Percentiles rank a stretch among this genome's conserved stretches.
These are phyloP conservation scores for Plectranthus barbatus DNA, from an alignment of 257 asterid genomes.

Conservation along the genomic window DNA sequence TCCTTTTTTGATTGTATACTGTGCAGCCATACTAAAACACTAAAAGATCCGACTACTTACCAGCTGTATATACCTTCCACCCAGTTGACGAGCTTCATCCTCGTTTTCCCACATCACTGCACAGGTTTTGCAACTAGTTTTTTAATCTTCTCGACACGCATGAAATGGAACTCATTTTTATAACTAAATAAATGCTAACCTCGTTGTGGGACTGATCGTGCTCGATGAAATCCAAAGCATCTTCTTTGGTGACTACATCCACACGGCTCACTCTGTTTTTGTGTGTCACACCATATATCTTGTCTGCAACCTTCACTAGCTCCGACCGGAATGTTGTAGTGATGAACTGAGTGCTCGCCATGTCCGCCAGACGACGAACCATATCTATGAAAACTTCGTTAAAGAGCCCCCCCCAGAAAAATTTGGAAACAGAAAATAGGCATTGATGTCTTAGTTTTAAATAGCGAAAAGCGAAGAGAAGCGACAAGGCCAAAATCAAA, in stretches of 20 bases:
- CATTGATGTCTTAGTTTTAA: no score
- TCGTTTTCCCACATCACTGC: conserved; percentile 19
- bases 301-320: conserved; percentile 95
- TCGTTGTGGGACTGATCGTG: conserved; percentile 82
- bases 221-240: conserved; percentile 79
- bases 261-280: conserved; percentile 86
- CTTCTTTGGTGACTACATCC: conserved; percentile 59
- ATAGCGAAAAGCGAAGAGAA: no score
- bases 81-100: background rate
- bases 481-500: no score
- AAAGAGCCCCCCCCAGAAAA: conserved; percentile 24
- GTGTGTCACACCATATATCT: conserved; percentile 88
- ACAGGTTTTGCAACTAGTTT: background rate
- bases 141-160: background rate
- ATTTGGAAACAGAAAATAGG: no score
- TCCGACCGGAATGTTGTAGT: conserved; percentile 87
- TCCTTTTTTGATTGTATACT: no score
- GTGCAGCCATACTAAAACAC: no score
- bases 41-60: background rate
- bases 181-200: conserved; percentile 30
- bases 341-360: conserved; percentile 81
- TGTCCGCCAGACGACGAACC: conserved; percentile 93
- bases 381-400: conserved; percentile 53
- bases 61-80: background rate
- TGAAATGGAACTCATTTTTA: background rate